Evolutionary conservation across 2,329 filamentous ascomycete genomes (phyloP).

Genomic region (Byssochlamys sp.): DNA sequence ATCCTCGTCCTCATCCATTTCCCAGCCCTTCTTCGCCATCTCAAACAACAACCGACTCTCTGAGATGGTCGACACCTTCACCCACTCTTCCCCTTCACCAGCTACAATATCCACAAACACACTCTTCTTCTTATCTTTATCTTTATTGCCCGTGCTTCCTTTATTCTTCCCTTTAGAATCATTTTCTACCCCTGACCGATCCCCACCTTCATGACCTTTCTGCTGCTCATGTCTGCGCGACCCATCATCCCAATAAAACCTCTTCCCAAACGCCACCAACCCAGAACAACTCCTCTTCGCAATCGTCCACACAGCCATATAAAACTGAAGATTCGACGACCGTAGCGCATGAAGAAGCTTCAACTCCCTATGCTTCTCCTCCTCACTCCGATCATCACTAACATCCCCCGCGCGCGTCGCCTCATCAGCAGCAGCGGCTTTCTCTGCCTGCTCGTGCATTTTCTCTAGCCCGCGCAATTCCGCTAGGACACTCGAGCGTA

Average conservation of each 20-base stretch:
- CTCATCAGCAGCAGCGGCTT: constrained; percentile 3
- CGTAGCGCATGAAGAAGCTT: constrained; percentile 47
- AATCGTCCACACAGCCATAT: constrained; percentile 53
- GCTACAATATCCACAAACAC: constrained; percentile 57
- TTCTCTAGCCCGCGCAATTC: constrained; percentile 42
- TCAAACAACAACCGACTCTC: constrained; percentile 57
- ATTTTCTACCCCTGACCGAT: not conserved
- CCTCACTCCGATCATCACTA: constrained; percentile 12
- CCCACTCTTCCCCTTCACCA: constrained; percentile 55
- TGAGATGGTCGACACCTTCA: constrained; percentile 58
- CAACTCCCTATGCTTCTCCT: constrained; percentile 14
- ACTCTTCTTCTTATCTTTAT: constrained; percentile 37
- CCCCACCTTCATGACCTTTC: not conserved
- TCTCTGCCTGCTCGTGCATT: constrained; percentile 21
- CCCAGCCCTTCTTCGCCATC: constrained; percentile 59
- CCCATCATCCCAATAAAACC: constrained; percentile 40
- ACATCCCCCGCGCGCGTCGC: constrained; percentile 6
- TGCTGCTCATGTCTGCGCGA: not conserved
- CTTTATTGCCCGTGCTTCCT: constrained; percentile 19
- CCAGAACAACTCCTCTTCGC: constrained; percentile 48
- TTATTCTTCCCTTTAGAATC: constrained; percentile 9
- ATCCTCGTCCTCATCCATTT: constrained; percentile 32
- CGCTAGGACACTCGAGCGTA: constrained; percentile 39
- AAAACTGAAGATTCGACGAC: constrained; percentile 58
- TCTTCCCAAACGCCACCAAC: constrained; percentile 49